Base-by-base conservation (phyloP, 495 filamentous ascomycete species). In the Tuber microsphaerosporum region DNA sequence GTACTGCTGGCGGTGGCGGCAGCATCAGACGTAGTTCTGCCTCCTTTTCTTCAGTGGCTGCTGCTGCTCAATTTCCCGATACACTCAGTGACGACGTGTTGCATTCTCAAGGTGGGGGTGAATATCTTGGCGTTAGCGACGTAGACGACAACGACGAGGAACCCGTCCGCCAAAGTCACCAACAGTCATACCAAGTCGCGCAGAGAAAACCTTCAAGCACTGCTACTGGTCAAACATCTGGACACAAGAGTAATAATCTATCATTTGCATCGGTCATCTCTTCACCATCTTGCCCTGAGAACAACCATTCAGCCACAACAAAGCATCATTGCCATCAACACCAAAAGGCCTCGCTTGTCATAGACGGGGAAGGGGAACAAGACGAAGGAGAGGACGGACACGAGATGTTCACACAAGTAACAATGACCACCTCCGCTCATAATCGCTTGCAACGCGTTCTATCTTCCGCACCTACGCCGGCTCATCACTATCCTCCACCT, bases 341-440 rank as follows among this genome's bases (percentile, higher is more conserved):
- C n/a, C 56, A 65, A 19, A 8, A 31, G 14, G 8, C 56, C 56
- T 65, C 26, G 4, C 14, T 65, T 31, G 26, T 17, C 56, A 65
- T 65, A 34, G 56, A 16, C 26, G 56, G 56, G 56, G 56, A 34
- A 34, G 56, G 34, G 26, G 72, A 72, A 39, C 71, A 56, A 48
- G 68, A 45, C 31, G 46, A 44, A 46, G 42, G 74, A 2, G 51
- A 34, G 16, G 14, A 26, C 17, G 75, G n/a, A 26, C 68, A 75
- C 45, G 56, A 17, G 34, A 14, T 65, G 1, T 65, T 8, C 56
- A 65, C 56, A 65, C 56, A 75, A 20, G 9, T 80, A 39, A 77
- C 72, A 70, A 82, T 81, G 76, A 81, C 79, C 10, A 79, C 80
- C 26, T 82, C 80, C 5, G 79, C 80, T 7, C 80, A 82, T 71